A percentile compares a stretch with the other conserved stretches of the same genome.
Conservation (phyloP, 176 grass and related monocot genomes). For the Oryza officinalis region DNA sequence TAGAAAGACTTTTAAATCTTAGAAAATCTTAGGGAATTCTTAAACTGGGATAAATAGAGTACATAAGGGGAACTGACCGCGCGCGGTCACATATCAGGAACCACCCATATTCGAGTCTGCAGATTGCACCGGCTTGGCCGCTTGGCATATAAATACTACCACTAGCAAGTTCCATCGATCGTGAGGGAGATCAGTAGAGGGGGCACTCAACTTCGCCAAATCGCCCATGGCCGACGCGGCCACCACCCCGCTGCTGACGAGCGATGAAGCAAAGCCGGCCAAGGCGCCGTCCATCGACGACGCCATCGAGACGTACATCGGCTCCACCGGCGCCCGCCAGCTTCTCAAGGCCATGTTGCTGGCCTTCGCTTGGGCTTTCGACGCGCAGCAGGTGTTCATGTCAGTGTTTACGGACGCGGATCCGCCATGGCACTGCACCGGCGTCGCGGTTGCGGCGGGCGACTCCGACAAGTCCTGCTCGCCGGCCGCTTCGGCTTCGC, state of each 20-base stretch:
- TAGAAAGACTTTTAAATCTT: too few relatives aligned
- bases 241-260: conserved; percentile 48
- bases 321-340: conserved; percentile 41
- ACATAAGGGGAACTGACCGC: too few relatives aligned
- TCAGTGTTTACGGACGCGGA: conserved; percentile 19
- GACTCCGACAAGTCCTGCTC: too few relatives aligned
- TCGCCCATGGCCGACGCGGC: not conserved
- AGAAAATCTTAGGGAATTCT: too few relatives aligned
- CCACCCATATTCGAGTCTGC: too few relatives aligned
- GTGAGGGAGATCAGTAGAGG: too few relatives aligned
- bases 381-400: conserved; percentile 68
- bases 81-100: too few relatives aligned
- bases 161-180: too few relatives aligned
- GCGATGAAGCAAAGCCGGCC: not conserved
- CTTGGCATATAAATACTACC: too few relatives aligned
- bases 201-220: not conserved
- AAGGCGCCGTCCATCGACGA: conserved; percentile 58
- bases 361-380: conserved; percentile 77
- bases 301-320: conserved; percentile 71
- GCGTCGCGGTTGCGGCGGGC: not conserved
- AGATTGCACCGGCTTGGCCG: too few relatives aligned
- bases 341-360: conserved; percentile 61
- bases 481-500: conserved; percentile 35
- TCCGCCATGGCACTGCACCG: conserved; percentile 68
- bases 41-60: too few relatives aligned